Evolutionary conservation across 257 asterid genomes (phyloP).

Genomic region (Solanum stenotomum): DNA sequence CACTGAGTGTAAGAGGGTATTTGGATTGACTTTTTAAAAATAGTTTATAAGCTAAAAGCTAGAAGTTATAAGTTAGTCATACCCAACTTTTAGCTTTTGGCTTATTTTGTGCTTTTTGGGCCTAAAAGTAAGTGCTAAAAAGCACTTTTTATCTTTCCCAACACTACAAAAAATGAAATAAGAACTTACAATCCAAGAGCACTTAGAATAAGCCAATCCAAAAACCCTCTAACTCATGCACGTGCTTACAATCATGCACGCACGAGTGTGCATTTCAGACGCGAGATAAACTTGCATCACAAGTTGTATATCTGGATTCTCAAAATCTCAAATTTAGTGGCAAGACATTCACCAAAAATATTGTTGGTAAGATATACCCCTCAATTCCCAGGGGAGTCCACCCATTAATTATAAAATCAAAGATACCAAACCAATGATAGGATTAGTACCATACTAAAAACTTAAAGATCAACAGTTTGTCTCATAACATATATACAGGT

Average conservation of each 20-base stretch:
- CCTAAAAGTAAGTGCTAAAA: too few species aligned
- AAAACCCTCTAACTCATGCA: too few species aligned
- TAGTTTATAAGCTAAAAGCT: background rate
- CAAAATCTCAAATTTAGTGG: background rate
- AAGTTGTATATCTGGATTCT: background rate
- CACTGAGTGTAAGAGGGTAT: background rate
- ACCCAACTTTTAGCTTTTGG: background rate
- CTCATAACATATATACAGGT: background rate
- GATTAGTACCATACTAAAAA: background rate
- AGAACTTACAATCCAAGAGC: too few species aligned
- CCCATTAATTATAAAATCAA: background rate
- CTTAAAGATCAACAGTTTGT: background rate
- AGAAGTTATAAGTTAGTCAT: background rate
- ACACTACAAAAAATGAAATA: too few species aligned
- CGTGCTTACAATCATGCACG: background rate
- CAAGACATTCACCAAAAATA: background rate
- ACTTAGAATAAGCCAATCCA: too few species aligned
- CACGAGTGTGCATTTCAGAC: background rate
- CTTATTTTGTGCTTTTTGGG: background rate
- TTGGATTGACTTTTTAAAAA: background rate
- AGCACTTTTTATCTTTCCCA: too few species aligned
- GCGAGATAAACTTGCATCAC: background rate
- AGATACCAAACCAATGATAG: background rate
- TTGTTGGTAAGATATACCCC: background rate
- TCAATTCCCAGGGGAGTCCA: background rate